Percentiles rank a stretch among this genome's conserved stretches.
Evolutionary conservation across 192 early-diverging fungal species (phyloP).

Genomic region (Mortierella hygrophila): DNA sequence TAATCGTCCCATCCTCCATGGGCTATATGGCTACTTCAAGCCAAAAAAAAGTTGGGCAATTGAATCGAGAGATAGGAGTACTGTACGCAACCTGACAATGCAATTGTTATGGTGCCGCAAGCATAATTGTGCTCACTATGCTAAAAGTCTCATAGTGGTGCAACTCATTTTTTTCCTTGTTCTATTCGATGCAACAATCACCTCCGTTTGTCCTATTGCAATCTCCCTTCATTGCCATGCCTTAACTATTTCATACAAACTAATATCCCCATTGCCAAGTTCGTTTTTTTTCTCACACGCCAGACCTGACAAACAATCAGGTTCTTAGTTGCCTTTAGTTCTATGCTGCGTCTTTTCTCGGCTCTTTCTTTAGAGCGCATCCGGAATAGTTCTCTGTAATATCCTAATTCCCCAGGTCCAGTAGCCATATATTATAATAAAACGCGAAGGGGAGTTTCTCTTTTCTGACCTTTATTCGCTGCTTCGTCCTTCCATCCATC

Average conservation of each 20-base stretch:
- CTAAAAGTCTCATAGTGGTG: background rate
- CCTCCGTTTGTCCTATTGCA: too few species aligned
- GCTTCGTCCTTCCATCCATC: background rate
- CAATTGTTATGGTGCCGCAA: too few species aligned
- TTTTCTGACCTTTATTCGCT: background rate
- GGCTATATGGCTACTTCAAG: too few species aligned
- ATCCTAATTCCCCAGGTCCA: background rate
- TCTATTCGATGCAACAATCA: too few species aligned
- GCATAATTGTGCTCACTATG: too few species aligned
- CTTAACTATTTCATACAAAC: background rate
- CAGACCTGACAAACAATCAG: background rate
- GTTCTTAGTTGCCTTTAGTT: background rate
- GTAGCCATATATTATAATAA: background rate
- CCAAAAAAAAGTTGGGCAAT: too few species aligned
- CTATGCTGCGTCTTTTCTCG: background rate
- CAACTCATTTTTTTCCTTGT: background rate
- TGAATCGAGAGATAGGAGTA: too few species aligned
- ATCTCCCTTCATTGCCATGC: too few species aligned
- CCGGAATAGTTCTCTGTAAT: background rate
- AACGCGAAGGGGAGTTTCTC: background rate
- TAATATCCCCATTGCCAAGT: background rate
- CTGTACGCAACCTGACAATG: too few species aligned
- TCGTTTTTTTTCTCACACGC: background rate
- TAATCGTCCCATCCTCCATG: too few species aligned
- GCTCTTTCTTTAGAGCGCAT: background rate